These are phyloP conservation scores for Canavalia ensiformis DNA, from an alignment of 306 rosid species.

Conservation along the genomic window DNA sequence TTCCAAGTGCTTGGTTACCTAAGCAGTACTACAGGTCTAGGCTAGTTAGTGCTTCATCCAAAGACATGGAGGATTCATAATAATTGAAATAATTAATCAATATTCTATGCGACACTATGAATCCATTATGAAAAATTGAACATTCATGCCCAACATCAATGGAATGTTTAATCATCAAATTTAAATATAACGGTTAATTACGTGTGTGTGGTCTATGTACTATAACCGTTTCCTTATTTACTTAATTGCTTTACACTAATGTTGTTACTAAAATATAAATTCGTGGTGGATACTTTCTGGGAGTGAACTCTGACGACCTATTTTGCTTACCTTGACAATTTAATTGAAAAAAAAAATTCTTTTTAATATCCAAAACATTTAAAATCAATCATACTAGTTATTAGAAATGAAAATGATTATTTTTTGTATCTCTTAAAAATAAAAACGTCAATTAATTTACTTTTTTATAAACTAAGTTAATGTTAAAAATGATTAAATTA, in stretches of 20 bases:
- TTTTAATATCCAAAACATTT: too few relatives aligned
- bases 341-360: too few relatives aligned
- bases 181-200: neutral
- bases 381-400: too few relatives aligned
- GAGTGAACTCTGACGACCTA: conserved; percentile 1
- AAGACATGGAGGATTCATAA: neutral
- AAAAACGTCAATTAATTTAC: too few relatives aligned
- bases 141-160: neutral
- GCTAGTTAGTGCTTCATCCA: conserved; percentile 27
- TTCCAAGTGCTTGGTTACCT: conserved; percentile 20
- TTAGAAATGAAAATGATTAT: too few relatives aligned
- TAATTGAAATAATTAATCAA: neutral
- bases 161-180: conserved; percentile 1
- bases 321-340: neutral
- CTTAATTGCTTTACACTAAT: neutral
- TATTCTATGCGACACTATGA: neutral
- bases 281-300: neutral
- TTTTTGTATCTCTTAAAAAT: too few relatives aligned
- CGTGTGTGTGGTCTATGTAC: neutral
- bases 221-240: neutral
- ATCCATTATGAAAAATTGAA: conserved; percentile 6
- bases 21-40: neutral
- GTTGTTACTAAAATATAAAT: too few relatives aligned
- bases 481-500: neutral
- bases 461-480: too few relatives aligned